phyloP scores from a whole-genome alignment of 768 basidiomycete species.

The Agaricus bisporus region DNA sequence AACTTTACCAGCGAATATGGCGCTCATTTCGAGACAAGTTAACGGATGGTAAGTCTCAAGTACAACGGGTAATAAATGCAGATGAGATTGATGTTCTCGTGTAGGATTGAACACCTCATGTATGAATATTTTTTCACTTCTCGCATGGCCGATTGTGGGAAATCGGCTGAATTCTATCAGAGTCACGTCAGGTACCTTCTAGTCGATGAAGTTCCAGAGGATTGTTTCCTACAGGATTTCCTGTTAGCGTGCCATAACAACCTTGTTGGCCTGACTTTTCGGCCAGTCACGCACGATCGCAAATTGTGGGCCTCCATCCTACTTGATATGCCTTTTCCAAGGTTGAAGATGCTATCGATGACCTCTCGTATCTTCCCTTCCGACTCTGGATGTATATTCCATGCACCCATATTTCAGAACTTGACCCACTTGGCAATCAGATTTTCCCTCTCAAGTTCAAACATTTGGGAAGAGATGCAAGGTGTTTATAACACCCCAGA shows the following conservation, averaged over 20 bases:
- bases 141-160: not conserved
- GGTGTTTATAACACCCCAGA: not conserved
- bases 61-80: not conserved
- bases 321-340: not conserved
- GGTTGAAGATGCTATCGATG: not conserved
- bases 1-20: not conserved
- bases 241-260: not conserved
- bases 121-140: not conserved
- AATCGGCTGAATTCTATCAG: not conserved
- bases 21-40: conserved; percentile 1
- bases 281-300: not conserved
- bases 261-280: not conserved
- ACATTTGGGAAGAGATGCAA: not conserved
- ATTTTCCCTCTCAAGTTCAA: not conserved
- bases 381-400: not conserved
- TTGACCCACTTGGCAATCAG: conserved; percentile 1
- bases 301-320: not conserved
- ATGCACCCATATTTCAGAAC: not conserved
- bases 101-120: conserved; percentile 3
- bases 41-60: not conserved
- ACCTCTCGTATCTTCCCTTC: not conserved
- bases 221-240: not conserved
- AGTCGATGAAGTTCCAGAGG: not conserved
- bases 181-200: not conserved
- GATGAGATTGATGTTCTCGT: not conserved